Evolutionary conservation across 2,329 filamentous ascomycete species (phyloP).

Genomic region (Helminthosporium solani): DNA sequence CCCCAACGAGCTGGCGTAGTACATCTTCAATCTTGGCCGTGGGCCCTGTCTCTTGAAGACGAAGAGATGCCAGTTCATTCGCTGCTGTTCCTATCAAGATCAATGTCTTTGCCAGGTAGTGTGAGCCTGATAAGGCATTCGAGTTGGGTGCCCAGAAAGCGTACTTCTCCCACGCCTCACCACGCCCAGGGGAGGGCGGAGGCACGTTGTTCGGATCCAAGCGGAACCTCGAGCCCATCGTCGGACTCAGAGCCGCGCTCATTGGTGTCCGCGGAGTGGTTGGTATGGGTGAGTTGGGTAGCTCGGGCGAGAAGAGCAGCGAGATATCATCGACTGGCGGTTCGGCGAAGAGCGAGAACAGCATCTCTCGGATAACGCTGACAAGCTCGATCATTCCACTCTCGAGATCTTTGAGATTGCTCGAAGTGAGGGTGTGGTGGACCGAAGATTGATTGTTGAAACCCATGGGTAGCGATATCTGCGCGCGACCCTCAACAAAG

Average conservation of each 20-base stretch:
- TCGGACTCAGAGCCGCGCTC: slow-evolving; percentile 58
- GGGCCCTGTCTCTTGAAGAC: slow-evolving; percentile 60
- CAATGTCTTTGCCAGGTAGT: slow-evolving; percentile 83
- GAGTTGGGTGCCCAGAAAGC: slow-evolving; percentile 95
- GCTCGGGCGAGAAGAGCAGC: slow-evolving; percentile 77
- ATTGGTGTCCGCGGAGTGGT: slow-evolving; percentile 61
- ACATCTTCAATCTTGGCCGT: slow-evolving; percentile 61
- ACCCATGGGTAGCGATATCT: slow-evolving; percentile 74
- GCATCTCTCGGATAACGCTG: slow-evolving; percentile 74
- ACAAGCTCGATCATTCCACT: slow-evolving; percentile 81
- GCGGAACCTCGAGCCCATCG: slow-evolving; percentile 71
- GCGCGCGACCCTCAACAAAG: slow-evolving; percentile 84
- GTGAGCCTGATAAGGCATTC: slow-evolving; percentile 87
- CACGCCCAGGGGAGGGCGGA: slow-evolving; percentile 69
- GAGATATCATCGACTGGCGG: slow-evolving; percentile 90
- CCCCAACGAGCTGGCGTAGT: slow-evolving; percentile 72
- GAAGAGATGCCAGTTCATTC: slow-evolving; percentile 77
- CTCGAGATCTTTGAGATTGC: slow-evolving; percentile 70
- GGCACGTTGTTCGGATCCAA: slow-evolving; percentile 77
- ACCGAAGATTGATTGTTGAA: slow-evolving; percentile 77
- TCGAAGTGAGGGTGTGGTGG: slow-evolving; percentile 76
- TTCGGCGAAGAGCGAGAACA: slow-evolving; percentile 81
- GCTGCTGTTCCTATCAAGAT: slow-evolving; percentile 81
- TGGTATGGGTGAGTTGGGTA: slow-evolving; percentile 64
- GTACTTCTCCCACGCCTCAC: slow-evolving; percentile 88